Evolutionary conservation across 805 yeast species (phyloP).

Genomic region (Suhomyces sp.): DNA sequence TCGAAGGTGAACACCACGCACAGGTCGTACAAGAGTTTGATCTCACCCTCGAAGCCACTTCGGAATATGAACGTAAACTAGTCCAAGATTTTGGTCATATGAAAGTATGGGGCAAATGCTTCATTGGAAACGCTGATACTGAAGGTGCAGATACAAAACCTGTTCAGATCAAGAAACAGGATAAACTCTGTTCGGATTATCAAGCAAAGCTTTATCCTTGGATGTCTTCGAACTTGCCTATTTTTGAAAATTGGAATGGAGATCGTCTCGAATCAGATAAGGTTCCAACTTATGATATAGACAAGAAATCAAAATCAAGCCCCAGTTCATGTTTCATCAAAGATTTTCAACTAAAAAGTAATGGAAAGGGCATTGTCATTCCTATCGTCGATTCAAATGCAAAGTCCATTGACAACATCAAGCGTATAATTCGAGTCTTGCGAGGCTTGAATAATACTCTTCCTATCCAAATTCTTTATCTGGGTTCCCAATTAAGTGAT

Average conservation of each 20-base stretch:
- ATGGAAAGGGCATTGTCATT: slow-evolving; percentile 34
- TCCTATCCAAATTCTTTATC: slow-evolving; percentile 30
- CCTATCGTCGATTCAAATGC: slow-evolving; percentile 21
- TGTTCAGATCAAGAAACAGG: too few relatives aligned
- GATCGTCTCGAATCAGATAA: slow-evolving; percentile 8
- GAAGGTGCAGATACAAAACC: background rate
- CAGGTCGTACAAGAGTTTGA: slow-evolving; percentile 13
- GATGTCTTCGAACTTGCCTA: slow-evolving; percentile 26
- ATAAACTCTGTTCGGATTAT: slow-evolving; percentile 9
- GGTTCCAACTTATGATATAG: slow-evolving; percentile 14
- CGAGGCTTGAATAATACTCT: slow-evolving; percentile 25
- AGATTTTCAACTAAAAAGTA: slow-evolving; percentile 12
- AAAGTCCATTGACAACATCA: slow-evolving; percentile 18
- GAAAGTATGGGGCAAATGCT: slow-evolving; percentile 29
- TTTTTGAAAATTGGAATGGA: slow-evolving; percentile 17
- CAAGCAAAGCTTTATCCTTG: slow-evolving; percentile 28
- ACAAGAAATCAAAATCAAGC: background rate
- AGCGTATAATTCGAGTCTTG: slow-evolving; percentile 24
- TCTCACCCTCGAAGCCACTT: slow-evolving; percentile 6
- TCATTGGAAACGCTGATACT: slow-evolving; percentile 8
- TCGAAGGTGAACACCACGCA: slow-evolving; percentile 12
- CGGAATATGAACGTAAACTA: slow-evolving; percentile 17
- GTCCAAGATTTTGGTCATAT: slow-evolving; percentile 19
- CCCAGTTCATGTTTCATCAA: slow-evolving; percentile 15
- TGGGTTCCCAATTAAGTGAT: slow-evolving; percentile 10